Evolutionary conservation across 2,329 filamentous ascomycete genomes (phyloP).

Genomic region (Trichoderma simmonsii): DNA sequence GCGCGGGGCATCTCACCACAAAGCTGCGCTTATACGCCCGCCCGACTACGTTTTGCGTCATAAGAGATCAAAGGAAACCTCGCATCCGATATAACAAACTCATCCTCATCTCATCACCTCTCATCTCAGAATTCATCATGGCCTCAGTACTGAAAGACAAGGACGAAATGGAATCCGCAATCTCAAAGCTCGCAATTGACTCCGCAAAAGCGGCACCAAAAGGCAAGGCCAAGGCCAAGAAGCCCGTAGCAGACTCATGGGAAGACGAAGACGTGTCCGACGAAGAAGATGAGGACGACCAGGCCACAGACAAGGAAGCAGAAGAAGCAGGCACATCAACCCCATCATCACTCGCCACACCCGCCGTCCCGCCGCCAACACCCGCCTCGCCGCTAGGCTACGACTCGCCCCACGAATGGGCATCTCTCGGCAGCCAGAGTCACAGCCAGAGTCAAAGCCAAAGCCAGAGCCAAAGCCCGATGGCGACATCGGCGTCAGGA

Average conservation of each 20-base stretch:
- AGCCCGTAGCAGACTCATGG: constrained; percentile 43
- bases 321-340: not conserved
- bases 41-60: not conserved
- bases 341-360: not conserved
- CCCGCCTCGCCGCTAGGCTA: not conserved
- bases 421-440: not conserved
- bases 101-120: not conserved
- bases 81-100: not conserved
- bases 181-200: constrained; percentile 34
- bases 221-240: constrained; percentile 27
- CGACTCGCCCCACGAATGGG: constrained; percentile 24
- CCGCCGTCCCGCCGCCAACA: not conserved
- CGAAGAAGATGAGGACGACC: constrained; percentile 22
- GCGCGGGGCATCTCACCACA: not conserved
- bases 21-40: not conserved
- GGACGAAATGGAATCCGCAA: constrained; percentile 26
- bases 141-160: not conserved
- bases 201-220: constrained; percentile 21
- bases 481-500: not conserved
- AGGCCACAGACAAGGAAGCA: not conserved
- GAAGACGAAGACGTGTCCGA: constrained; percentile 57
- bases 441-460: not conserved
- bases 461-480: not conserved
- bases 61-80: not conserved
- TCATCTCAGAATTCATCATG: not conserved